Evolutionary conservation across 2,329 filamentous ascomycete species (phyloP), one percentile per base, ranked within the genome.

Genomic region (Lachnellula subtilissima): DNA sequence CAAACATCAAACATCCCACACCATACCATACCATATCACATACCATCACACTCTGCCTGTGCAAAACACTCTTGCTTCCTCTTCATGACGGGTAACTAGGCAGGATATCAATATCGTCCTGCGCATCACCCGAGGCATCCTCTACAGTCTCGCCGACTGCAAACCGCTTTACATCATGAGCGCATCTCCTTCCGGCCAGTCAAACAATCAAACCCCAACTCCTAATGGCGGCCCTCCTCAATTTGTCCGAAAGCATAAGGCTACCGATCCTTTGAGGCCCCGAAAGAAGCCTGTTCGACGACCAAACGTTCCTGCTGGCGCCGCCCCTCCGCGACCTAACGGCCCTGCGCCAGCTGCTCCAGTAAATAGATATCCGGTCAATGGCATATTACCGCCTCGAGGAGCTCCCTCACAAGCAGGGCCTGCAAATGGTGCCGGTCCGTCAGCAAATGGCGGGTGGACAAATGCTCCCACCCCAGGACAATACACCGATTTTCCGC

Each of bases 251-350:
- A 79, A 78, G 56, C 76, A 76, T 11, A 78, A 77, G 56, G 74
- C 73, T 48, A 75, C 76, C 54, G 84, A 89, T 64, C 87, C 87
- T 32, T 74, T 89, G 19, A 83, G 87, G 51, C 77, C 84, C 52
- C 79, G 83, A 46, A 84, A 86, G 67, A 82, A 78, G 61, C 73
- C 75, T 2, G 57, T 69, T 22, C 68, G 68, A 57, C 69, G 73
- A 50, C 74, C 74, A 0, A 70, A 70, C 43, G 59, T 61, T 35
- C 67, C 67, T 52, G 49, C 55, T 5, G 58, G 46, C 49, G 42
- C 61, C n/a, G 19, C 57, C 32, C 45, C 48, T 9, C 47, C 54
- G 25, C 62, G 61, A 53, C 58, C 61, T 42, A 64, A 64, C 57
- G 63, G 64, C 17, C 50, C 58, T 48, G 52, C 25, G 14, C 53